Conservation (phyloP, 495 filamentous ascomycete genomes). For the Evernia prunastri region DNA sequence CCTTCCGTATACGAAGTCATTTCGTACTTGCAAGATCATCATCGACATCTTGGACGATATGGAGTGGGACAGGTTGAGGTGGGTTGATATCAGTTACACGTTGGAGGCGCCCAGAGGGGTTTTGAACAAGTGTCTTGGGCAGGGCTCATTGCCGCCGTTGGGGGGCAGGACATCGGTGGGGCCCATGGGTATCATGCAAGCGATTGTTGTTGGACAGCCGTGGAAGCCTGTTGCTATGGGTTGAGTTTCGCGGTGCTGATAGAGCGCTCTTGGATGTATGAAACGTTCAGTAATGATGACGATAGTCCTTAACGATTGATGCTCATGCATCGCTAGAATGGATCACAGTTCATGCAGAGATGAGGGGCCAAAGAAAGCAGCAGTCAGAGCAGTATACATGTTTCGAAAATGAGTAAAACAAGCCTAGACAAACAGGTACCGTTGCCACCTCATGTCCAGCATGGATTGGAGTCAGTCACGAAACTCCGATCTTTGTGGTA, state of each 20-base stretch:
- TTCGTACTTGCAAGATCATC: neutral
- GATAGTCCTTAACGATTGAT: neutral
- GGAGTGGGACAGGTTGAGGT: neutral
- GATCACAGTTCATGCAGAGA: neutral
- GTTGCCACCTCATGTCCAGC: neutral
- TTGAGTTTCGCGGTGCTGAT: neutral
- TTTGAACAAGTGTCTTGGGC: neutral
- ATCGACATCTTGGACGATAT: neutral
- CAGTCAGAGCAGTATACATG: neutral
- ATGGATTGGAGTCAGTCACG: neutral
- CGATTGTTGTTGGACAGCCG: neutral
- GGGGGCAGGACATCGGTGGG: constrained; percentile 1
- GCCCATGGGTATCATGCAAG: neutral
- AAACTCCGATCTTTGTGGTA: neutral
- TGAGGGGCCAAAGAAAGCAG: neutral
- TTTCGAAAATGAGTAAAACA: neutral
- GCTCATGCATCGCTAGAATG: neutral
- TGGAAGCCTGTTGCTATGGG: neutral
- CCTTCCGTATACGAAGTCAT: neutral
- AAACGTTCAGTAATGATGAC: neutral
- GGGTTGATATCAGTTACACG: neutral
- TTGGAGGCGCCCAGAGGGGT: neutral
- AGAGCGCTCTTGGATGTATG: neutral
- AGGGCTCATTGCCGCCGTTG: neutral
- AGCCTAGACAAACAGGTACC: neutral